Conservation (phyloP, 257 asterid genomes). For the Penstemon davidsonii region DNA sequence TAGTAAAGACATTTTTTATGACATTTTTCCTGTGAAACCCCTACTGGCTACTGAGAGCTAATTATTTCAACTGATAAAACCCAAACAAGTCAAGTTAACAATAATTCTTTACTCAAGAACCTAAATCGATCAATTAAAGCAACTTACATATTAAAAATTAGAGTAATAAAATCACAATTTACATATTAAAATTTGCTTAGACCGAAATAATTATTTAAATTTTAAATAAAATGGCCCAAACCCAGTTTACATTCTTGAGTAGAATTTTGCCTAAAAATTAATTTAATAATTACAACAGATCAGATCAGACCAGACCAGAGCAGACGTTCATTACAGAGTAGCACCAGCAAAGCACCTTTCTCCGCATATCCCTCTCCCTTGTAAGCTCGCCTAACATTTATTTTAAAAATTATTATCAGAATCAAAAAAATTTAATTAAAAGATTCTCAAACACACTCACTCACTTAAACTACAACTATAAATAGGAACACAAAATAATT, state of each 20-base stretch:
- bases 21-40: too few species aligned
- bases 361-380: conserved; percentile 27
- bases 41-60: too few species aligned
- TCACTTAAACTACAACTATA: background rate
- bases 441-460: background rate
- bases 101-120: too few species aligned
- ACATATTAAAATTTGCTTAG: background rate
- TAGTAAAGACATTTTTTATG: too few species aligned
- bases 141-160: too few species aligned
- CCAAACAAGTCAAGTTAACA: too few species aligned
- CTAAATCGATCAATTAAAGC: too few species aligned
- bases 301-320: conserved; percentile 27
- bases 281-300: conserved; percentile 21
- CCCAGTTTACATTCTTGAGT: background rate
- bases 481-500: conserved; percentile 6
- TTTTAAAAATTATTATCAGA: background rate
- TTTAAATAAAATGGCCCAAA: background rate
- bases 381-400: too few species aligned
- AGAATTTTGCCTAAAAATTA: background rate
- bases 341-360: conserved; percentile 37
- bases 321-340: conserved; percentile 34
- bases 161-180: too few species aligned
- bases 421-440: background rate
- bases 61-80: too few species aligned
- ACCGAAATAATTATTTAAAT: too few species aligned